Evolutionary conservation across 1,284 basidiomycete species (phyloP).

Genomic region (Exobasidium rhododendri): DNA sequence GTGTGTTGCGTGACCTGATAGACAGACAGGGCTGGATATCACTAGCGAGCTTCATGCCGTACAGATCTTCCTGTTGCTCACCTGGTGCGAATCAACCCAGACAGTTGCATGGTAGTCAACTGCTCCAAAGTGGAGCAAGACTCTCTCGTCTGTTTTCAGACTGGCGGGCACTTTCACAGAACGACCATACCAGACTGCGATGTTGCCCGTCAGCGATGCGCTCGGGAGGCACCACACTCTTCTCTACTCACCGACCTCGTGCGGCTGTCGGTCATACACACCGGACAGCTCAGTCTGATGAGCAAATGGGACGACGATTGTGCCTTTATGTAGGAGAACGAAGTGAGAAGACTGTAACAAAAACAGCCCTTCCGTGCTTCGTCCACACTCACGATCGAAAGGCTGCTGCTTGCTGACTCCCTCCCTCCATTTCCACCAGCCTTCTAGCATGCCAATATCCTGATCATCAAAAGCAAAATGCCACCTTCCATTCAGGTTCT

Average conservation of each 20-base stretch:
- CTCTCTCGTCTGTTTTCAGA: not conserved
- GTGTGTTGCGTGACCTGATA: constrained; percentile 16
- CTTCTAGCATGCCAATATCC: constrained; percentile 18
- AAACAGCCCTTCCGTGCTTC: not conserved
- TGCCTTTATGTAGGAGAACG: too few relatives aligned
- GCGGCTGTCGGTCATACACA: constrained; percentile 6
- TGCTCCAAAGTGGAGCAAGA: constrained; percentile 31
- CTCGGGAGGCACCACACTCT: too few relatives aligned
- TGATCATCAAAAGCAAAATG: constrained; percentile 25
- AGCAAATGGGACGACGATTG: constrained; percentile 24
- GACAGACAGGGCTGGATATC: too few relatives aligned
- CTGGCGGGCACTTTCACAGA: not conserved
- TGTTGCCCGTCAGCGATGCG: too few relatives aligned
- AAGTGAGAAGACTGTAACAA: too few relatives aligned
- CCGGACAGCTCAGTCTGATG: constrained; percentile 20
- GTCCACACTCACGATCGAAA: not conserved
- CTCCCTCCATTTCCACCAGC: constrained; percentile 16
- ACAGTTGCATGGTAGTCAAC: constrained; percentile 34
- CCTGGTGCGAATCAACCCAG: constrained; percentile 23
- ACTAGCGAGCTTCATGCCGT: too few relatives aligned
- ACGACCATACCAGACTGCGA: constrained; percentile 5
- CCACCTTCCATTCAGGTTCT: constrained; percentile 19
- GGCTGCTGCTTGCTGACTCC: not conserved
- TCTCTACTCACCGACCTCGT: constrained; percentile 23
- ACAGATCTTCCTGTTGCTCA: constrained; percentile 15